Percentiles rank a stretch among this genome's conserved stretches.
These are phyloP conservation scores for Mycocentrospora acerina DNA, from an alignment of 2,329 filamentous ascomycete species.

Conservation along the genomic window DNA sequence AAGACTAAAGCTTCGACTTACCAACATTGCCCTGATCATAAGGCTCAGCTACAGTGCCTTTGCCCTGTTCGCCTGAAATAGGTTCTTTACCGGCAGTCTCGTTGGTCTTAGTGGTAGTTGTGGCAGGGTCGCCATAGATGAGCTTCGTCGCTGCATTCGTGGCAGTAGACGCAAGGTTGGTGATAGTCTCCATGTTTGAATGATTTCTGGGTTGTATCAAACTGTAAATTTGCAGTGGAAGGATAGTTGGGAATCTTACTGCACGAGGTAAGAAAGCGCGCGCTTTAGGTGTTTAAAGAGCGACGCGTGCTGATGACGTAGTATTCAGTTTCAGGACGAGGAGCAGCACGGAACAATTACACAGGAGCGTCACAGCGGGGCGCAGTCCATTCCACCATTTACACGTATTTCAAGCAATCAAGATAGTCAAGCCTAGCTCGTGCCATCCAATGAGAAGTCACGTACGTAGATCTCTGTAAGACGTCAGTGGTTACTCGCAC, in stretches of 20 bases:
- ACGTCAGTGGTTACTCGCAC: too few relatives aligned
- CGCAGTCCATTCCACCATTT: conserved; percentile 2
- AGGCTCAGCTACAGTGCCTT: conserved; percentile 68
- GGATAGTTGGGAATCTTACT: too few relatives aligned
- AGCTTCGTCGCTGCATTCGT: conserved; percentile 35
- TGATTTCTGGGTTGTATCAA: conserved; percentile 1
- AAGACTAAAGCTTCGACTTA: conserved; percentile 31
- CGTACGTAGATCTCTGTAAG: too few relatives aligned
- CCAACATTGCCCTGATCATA: conserved; percentile 76
- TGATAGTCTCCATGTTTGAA: conserved; percentile 42
- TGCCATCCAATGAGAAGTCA: too few relatives aligned
- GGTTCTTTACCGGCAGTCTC: conserved; percentile 61
- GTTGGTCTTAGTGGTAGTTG: conserved; percentile 34
- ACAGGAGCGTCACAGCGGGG: conserved; percentile 15
- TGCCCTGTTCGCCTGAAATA: conserved; percentile 67
- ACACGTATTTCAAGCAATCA: too few relatives aligned
- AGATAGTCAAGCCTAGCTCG: too few relatives aligned
- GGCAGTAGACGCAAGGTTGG: conserved; percentile 32
- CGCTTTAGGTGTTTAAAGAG: conserved; percentile 12
- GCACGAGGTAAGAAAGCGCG: conserved; percentile 2
- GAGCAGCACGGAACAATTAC: conserved; percentile 15
- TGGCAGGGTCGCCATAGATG: conserved; percentile 38
- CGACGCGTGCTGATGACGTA: conserved; percentile 20
- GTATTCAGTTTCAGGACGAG: conserved; percentile 11
- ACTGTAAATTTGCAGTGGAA: conserved; percentile 1